Percentiles rank a stretch among this genome's conserved stretches.
Evolutionary conservation across 257 asterid species (phyloP).

Genomic region (Nicotiana sylvestris): DNA sequence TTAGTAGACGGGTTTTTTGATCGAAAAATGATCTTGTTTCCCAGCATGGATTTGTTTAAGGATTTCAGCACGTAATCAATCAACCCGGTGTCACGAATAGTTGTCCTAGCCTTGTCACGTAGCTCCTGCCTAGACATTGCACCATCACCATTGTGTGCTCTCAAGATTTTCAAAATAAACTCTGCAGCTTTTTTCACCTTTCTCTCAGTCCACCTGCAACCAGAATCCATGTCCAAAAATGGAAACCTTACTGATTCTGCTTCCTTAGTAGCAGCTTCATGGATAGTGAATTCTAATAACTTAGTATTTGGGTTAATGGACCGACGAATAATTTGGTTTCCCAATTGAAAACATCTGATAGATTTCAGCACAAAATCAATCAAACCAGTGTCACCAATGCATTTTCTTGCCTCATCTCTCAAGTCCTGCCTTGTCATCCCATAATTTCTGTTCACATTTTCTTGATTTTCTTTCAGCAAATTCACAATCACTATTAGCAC

Average conservation of each 20-base stretch:
- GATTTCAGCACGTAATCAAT: constrained; percentile 31
- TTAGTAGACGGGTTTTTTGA: constrained; percentile 22
- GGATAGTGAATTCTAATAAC: constrained; percentile 47
- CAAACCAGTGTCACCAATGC: constrained; percentile 83
- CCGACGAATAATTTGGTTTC: constrained; percentile 49
- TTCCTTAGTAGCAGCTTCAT: constrained; percentile 13
- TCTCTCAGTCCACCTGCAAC: constrained; percentile 27
- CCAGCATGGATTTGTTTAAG: constrained; percentile 17
- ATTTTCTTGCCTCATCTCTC: constrained; percentile 54
- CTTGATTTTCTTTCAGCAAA: constrained; percentile 42
- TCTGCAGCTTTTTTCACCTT: constrained; percentile 26
- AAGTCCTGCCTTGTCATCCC: constrained; percentile 60
- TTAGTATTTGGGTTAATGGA: constrained; percentile 37
- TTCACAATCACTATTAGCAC: constrained; percentile 46
- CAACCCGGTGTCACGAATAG: constrained; percentile 24
- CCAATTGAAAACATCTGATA: constrained; percentile 49
- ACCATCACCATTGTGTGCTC: constrained; percentile 4
- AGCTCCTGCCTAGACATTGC: constrained; percentile 28
- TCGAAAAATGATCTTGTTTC: constrained; percentile 23
- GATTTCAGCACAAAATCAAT: constrained; percentile 82
- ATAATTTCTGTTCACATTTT: constrained; percentile 13
- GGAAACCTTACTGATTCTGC: constrained; percentile 12
- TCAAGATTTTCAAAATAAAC: constrained; percentile 19
- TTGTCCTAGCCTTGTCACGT: constrained; percentile 26
- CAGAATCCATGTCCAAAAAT: constrained; percentile 7